Conservation (phyloP, 2,329 filamentous ascomycete species). For the Hypoxylon sp. region DNA sequence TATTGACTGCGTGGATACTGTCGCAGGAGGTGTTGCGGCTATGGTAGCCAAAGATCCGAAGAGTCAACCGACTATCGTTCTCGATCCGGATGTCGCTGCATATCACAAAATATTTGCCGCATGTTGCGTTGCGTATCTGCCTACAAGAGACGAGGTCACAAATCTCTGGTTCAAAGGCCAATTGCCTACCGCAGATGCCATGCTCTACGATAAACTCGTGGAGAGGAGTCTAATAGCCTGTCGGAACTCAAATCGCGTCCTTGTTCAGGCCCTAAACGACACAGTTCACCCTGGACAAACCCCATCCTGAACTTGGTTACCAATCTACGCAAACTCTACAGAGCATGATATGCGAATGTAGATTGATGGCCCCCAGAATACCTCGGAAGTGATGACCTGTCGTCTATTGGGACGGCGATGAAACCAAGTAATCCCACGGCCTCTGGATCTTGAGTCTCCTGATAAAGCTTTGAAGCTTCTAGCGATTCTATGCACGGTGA, state of each 20-base stretch:
- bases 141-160: constrained; percentile 87
- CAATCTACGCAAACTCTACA: background rate
- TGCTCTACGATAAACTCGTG: constrained; percentile 53
- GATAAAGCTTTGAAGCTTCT: no score
- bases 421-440: no score
- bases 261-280: constrained; percentile 52
- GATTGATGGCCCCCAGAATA: no score
- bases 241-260: constrained; percentile 53
- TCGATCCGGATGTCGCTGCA: constrained; percentile 86
- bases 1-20: constrained; percentile 92
- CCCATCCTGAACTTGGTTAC: constrained; percentile 33
- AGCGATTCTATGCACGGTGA: no score
- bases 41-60: constrained; percentile 62
- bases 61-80: constrained; percentile 60
- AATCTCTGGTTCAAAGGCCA: constrained; percentile 92
- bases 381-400: no score
- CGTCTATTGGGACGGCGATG: no score
- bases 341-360: no score
- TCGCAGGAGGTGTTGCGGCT: constrained; percentile 88
- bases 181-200: constrained; percentile 54
- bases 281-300: constrained; percentile 43
- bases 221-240: constrained; percentile 54
- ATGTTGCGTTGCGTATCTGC: constrained; percentile 90
- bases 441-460: no score
- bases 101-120: constrained; percentile 80